Percentiles rank a stretch among this genome's conserved stretches.
phyloP scores from a whole-genome alignment of 2,329 filamentous ascomycete genomes.

The Botrytis elliptica region DNA sequence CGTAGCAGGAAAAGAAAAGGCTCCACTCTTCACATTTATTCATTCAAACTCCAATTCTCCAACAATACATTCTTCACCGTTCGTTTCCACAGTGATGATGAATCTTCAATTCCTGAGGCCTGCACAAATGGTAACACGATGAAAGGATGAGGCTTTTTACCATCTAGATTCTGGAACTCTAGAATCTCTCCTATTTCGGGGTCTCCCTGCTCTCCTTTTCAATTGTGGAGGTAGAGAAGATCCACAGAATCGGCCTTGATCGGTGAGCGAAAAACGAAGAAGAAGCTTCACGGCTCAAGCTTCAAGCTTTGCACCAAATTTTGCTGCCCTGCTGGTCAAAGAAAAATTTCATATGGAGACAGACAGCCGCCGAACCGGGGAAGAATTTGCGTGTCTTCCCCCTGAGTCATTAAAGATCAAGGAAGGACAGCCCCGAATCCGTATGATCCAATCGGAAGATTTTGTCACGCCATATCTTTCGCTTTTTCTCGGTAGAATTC shows the following conservation, averaged over 20 bases:
- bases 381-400: not conserved
- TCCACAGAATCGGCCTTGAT: not conserved
- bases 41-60: not conserved
- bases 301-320: not conserved
- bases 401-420: constrained; percentile 3
- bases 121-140: not conserved
- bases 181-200: not conserved
- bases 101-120: not conserved
- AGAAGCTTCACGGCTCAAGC: not conserved
- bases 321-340: not conserved
- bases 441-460: constrained; percentile 13
- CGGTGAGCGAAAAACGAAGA: not conserved
- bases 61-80: not conserved
- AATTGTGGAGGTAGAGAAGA: not conserved
- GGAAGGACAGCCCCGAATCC: not conserved
- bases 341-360: constrained; percentile 6
- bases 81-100: constrained; percentile 4
- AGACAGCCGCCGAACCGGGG: not conserved
- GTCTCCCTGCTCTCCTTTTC: not conserved
- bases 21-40: constrained; percentile 1
- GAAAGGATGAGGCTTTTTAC: not conserved
- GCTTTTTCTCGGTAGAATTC: constrained; percentile 12
- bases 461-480: constrained; percentile 6
- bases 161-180: not conserved
- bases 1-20: not conserved